Percentiles rank a stretch among this genome's conserved stretches.
These are phyloP conservation scores for Phenoliferia sp. DNA, from an alignment of 1,284 basidiomycete species.

Conservation along the genomic window DNA sequence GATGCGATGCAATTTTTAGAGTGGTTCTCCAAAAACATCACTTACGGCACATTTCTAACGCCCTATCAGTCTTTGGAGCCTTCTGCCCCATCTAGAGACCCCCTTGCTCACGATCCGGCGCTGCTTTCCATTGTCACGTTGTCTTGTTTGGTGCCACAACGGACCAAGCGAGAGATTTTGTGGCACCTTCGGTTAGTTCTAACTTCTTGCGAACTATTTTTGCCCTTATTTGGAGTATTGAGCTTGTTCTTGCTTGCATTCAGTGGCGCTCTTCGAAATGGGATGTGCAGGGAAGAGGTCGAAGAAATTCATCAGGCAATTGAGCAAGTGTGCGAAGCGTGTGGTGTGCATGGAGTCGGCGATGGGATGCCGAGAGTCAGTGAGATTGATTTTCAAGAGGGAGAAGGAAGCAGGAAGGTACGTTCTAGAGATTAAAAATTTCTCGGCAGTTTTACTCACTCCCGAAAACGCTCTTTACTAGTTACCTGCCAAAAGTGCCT, in stretches of 20 bases:
- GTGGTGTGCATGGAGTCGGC: conserved; percentile 10
- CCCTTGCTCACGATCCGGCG: conserved; percentile 10
- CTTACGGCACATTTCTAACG: conserved; percentile 26
- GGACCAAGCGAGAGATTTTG: conserved; percentile 20
- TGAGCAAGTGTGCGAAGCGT: conserved; percentile 14
- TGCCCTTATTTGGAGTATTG: background rate
- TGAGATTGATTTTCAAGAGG: conserved; percentile 14
- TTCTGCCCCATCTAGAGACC: conserved; percentile 4
- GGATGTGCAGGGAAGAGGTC: conserved; percentile 23
- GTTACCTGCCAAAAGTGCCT: too few relatives aligned
- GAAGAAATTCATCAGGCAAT: conserved; percentile 16
- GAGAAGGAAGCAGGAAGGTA: conserved; percentile 2
- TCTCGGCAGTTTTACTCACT: too few relatives aligned
- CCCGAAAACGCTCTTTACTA: too few relatives aligned
- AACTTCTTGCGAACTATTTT: too few relatives aligned
- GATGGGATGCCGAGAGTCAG: conserved; percentile 14
- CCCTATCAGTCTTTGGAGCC: background rate
- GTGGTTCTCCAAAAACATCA: conserved; percentile 16
- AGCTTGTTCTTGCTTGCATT: background rate
- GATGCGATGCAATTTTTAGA: background rate
- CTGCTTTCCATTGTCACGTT: conserved; percentile 27
- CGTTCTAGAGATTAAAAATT: too few relatives aligned
- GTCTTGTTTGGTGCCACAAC: conserved; percentile 20
- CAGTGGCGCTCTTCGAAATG: conserved; percentile 21
- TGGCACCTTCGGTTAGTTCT: conserved; percentile 22